Percentiles rank a stretch among this genome's conserved stretches.
phyloP scores from a whole-genome alignment of 2,329 filamentous ascomycete genomes.

The Thermoascus crustaceus region DNA sequence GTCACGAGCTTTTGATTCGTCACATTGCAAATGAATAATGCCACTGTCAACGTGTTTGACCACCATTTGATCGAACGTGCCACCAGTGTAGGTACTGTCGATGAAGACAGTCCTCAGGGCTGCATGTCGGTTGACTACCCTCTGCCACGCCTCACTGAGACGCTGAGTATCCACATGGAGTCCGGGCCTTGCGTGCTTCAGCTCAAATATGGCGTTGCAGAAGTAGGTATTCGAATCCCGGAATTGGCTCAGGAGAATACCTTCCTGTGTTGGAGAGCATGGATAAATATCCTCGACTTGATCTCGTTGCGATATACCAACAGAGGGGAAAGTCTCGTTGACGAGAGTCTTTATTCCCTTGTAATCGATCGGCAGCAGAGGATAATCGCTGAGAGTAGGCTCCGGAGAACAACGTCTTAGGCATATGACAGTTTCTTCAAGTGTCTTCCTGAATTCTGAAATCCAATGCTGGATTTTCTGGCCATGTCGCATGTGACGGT shows the following conservation, averaged over 20 bases:
- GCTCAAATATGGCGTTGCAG: slow-evolving; percentile 29
- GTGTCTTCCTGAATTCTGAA: slow-evolving; percentile 26
- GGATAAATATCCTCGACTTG: slow-evolving; percentile 29
- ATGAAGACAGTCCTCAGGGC: slow-evolving; percentile 28
- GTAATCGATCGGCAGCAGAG: slow-evolving; percentile 37
- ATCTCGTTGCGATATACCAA: slow-evolving; percentile 23
- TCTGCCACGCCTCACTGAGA: slow-evolving; percentile 26
- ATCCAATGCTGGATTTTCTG: slow-evolving; percentile 37
- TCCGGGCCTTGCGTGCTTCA: slow-evolving; percentile 15
- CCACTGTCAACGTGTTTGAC: slow-evolving; percentile 18
- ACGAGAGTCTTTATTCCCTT: slow-evolving; percentile 30
- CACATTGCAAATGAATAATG: slow-evolving; percentile 22
- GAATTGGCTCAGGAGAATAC: slow-evolving; percentile 30
- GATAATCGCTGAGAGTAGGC: slow-evolving; percentile 36
- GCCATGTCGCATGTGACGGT: slow-evolving; percentile 40
- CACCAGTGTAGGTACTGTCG: slow-evolving; percentile 25
- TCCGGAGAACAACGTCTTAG: slow-evolving; percentile 20
- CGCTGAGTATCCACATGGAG: slow-evolving; percentile 17
- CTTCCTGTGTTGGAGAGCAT: slow-evolving; percentile 30
- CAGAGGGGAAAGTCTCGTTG: slow-evolving; percentile 24
- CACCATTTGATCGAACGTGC: slow-evolving; percentile 31
- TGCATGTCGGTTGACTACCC: slow-evolving; percentile 24
- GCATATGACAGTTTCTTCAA: slow-evolving; percentile 23
- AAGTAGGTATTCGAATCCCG: slow-evolving; percentile 28
- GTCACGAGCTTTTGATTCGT: slow-evolving; percentile 19